Evolutionary conservation across 345 rosid genomes (phyloP), one percentile per base, ranked within the genome.

Genomic region (Microcos paniculata): DNA sequence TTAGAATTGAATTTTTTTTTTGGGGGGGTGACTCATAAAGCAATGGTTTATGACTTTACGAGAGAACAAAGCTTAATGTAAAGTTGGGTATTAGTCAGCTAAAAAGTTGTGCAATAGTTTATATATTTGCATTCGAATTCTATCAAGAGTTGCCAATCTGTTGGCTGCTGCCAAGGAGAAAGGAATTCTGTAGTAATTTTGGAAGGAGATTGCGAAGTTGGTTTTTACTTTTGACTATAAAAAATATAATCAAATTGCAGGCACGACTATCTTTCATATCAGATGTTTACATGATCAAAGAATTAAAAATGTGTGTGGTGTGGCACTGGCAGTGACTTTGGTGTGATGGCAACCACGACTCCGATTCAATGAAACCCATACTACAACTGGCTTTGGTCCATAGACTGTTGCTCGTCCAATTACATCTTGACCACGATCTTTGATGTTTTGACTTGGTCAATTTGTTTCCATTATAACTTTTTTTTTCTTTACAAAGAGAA

Each of bases 41-140:
- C 24, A 66, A 19, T 67, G 71, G 71, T 15, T 24, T 55, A 21
- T 66, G 52, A 65, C 70, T 38, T 64, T 21, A 42, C 23, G 51
- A 40, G 19, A n/a, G n/a, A 35, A 7, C 71, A 43, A 65, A 10
- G 9, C n/a, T 35, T 26, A 26, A 24, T 16, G 23, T 3, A 48
- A 28, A 68, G 40, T 68, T 48, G 16, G 28, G 13, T 26, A 16
- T 26, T 8, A 18, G 40, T 56, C 55, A 46, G 24, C 72, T 26
- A 46, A 16, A 42, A 16, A 4, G 9, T 21, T 42, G 12, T 13
- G 23, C 0, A 16, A 16, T 18, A 49, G 28, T 21, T 23, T 56
- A n/a, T 12, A 21, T 21, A n/a, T n/a, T n/a, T n/a, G n/a, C n/a
- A 43, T 43, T 14, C 8, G 8, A 43, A 43, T 43, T 43, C 8